phyloP scores from a whole-genome alignment of 164 flowering plant genomes.

The Dillenia suffruticosa region DNA sequence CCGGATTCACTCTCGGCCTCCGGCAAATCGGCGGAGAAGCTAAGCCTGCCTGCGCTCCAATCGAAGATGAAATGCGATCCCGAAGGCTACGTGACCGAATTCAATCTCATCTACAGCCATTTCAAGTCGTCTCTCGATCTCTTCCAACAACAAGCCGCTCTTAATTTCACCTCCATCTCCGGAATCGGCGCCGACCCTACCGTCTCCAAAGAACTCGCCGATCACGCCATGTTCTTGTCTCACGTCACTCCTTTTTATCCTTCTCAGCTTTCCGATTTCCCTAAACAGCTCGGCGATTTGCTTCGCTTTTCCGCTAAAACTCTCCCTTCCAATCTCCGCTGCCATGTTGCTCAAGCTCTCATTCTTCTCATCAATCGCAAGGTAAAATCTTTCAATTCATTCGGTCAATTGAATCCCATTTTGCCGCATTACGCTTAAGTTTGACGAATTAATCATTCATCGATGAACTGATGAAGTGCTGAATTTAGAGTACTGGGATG shows the following conservation, averaged over 20 bases:
- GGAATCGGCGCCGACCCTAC: constrained; percentile 49
- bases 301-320: constrained; percentile 43
- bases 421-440: too few relatives aligned
- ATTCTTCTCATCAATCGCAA: constrained; percentile 72
- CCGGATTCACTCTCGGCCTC: constrained; percentile 52
- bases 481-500: too few relatives aligned
- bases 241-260: constrained; percentile 83
- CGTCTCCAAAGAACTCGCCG: constrained; percentile 71
- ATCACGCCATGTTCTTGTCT: constrained; percentile 69
- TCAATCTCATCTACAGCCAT: constrained; percentile 48
- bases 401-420: too few relatives aligned
- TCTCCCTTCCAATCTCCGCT: constrained; percentile 58
- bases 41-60: constrained; percentile 67
- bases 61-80: constrained; percentile 90
- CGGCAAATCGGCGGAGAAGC: constrained; percentile 60
- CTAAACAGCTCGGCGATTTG: constrained; percentile 47
- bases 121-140: constrained; percentile 67
- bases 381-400: constrained; percentile 26
- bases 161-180: constrained; percentile 39
- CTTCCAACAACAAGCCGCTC: constrained; percentile 63
- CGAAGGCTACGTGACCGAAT: constrained; percentile 78
- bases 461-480: too few relatives aligned
- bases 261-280: constrained; percentile 47
- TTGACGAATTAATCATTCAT: too few relatives aligned
- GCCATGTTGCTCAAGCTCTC: constrained; percentile 65